Conservation (phyloP, 108 stramenopile genomes). For the Fragilariopsis cylindrus region DNA sequence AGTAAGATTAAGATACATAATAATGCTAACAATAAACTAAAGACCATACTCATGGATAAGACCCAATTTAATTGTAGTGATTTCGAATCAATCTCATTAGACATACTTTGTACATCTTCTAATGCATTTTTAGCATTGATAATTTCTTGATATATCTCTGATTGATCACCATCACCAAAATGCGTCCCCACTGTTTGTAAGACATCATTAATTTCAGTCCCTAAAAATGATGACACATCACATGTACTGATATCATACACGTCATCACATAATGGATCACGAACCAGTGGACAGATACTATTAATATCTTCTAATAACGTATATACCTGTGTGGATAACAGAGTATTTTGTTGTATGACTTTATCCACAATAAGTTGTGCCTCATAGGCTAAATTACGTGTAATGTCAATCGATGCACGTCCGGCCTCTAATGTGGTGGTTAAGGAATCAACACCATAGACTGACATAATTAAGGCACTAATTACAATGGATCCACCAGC, state of each 20-base stretch:
- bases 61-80: conserved; percentile 29
- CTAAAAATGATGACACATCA: too few relatives aligned
- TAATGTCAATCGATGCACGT: conserved; percentile 8
- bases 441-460: conserved; percentile 25
- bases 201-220: too few relatives aligned
- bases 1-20: conserved; percentile 22
- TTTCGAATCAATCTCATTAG: conserved; percentile 2
- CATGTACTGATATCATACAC: too few relatives aligned
- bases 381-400: background rate
- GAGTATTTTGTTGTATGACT: conserved; percentile 17
- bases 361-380: conserved; percentile 20
- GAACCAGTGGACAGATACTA: too few relatives aligned
- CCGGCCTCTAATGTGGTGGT: conserved; percentile 20
- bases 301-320: too few relatives aligned
- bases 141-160: conserved; percentile 16
- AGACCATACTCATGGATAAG: conserved; percentile 14
- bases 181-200: conserved; percentile 13
- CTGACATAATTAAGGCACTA: conserved; percentile 12
- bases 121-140: conserved; percentile 18
- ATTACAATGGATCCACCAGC: conserved; percentile 21
- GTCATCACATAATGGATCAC: too few relatives aligned
- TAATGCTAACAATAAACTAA: conserved; percentile 9
- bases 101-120: conserved; percentile 2
- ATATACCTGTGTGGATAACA: background rate
- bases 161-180: conserved; percentile 18